Evolutionary conservation across 441 rosid genomes (phyloP).

Genomic region (Gossypium schwendimanii): DNA sequence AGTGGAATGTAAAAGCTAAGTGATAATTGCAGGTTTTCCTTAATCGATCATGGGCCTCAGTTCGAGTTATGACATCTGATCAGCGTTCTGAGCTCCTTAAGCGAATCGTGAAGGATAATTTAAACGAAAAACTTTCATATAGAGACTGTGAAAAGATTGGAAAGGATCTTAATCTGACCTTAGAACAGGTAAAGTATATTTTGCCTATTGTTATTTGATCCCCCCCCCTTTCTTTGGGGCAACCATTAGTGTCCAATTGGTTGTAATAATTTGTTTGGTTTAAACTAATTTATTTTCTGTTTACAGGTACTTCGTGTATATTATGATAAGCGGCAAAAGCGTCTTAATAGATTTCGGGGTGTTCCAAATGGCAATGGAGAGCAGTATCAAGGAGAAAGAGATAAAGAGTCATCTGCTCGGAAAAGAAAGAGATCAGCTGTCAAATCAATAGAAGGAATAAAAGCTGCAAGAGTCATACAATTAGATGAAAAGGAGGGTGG

Average conservation of each 20-base stretch:
- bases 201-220: not conserved
- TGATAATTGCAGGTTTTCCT: conserved; percentile 55
- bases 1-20: not conserved
- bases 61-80: conserved; percentile 68
- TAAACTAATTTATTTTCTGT: not conserved
- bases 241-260: not conserved
- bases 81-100: conserved; percentile 70
- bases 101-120: conserved; percentile 34
- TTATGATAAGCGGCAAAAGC: conserved; percentile 52
- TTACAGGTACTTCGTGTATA: conserved; percentile 77
- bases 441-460: conserved; percentile 28
- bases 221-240: too few species aligned
- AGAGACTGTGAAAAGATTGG: conserved; percentile 77
- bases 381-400: conserved; percentile 19
- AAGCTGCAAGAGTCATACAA: conserved; percentile 27
- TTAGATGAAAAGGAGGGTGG: conserved; percentile 16
- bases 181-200: conserved; percentile 65
- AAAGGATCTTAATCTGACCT: conserved; percentile 69
- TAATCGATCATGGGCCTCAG: conserved; percentile 75
- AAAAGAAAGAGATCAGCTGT: conserved; percentile 52
- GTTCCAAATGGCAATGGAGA: conserved; percentile 31
- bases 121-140: conserved; percentile 53
- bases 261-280: not conserved
- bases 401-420: conserved; percentile 30
- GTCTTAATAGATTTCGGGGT: conserved; percentile 34